Conservation (phyloP, 352 stramenopile species). For the Pythium brassicae region DNA sequence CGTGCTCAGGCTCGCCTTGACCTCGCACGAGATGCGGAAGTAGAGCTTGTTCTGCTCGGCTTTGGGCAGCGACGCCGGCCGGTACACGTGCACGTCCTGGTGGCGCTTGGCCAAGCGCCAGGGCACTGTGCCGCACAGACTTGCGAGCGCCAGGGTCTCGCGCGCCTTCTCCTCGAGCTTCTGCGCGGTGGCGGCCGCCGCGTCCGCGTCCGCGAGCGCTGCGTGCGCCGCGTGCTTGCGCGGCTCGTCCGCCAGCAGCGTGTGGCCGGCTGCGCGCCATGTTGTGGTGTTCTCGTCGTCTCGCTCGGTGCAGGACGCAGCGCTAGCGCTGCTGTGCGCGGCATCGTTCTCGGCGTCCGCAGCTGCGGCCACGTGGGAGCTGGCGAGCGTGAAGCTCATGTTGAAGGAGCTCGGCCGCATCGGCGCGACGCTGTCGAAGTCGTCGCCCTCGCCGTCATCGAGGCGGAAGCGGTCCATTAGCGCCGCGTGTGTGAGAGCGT, state of each 20-base stretch:
- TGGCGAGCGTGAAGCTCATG: conserved; percentile 80
- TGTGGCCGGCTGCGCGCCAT: conserved; percentile 8
- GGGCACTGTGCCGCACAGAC: conserved; percentile 46
- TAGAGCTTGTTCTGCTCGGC: conserved; percentile 64
- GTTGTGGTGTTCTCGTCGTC: conserved; percentile 14
- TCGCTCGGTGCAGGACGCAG: background rate
- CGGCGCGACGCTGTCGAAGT: conserved; percentile 79
- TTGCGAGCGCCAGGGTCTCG: conserved; percentile 56
- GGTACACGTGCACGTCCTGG: conserved; percentile 80
- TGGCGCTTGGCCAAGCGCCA: conserved; percentile 74
- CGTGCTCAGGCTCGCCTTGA: conserved; percentile 70
- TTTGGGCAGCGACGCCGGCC: conserved; percentile 31
- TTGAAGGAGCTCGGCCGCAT: conserved; percentile 87
- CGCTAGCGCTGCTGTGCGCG: conserved; percentile 1
- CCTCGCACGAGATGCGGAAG: conserved; percentile 80
- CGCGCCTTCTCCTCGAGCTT: conserved; percentile 74
- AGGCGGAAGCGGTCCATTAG: conserved; percentile 86
- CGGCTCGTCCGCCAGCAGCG: conserved; percentile 11
- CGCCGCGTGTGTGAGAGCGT: too few species aligned
- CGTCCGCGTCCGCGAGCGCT: background rate
- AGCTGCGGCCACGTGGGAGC: conserved; percentile 29
- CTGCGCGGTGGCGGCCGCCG: conserved; percentile 40
- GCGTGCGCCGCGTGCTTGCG: background rate
- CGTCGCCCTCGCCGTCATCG: conserved; percentile 64
- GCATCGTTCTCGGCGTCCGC: conserved; percentile 16